A percentile compares a stretch with the other conserved stretches of the same genome.
Conservation (phyloP, 2,329 filamentous ascomycete species). For the Ophiostoma piceae region DNA sequence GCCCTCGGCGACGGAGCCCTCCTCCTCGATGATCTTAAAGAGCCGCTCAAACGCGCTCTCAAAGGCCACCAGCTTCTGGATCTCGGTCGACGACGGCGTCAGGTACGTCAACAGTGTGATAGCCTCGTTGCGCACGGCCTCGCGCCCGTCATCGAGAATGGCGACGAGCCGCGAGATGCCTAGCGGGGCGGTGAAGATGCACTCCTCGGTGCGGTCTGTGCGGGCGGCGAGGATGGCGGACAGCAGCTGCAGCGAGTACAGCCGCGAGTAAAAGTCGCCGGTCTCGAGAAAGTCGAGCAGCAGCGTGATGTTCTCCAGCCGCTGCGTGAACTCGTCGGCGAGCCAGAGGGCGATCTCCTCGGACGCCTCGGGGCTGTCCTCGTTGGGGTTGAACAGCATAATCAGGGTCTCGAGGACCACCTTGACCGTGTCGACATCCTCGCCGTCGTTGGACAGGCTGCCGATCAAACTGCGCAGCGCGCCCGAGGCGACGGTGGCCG, state of each 20-base stretch:
- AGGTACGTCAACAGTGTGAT: constrained; percentile 82
- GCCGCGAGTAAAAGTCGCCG: constrained; percentile 79
- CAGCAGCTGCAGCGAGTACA: constrained; percentile 87
- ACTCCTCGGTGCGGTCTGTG: constrained; percentile 89
- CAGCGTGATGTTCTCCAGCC: constrained; percentile 91
- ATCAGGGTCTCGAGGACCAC: constrained; percentile 90
- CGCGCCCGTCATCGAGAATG: constrained; percentile 75
- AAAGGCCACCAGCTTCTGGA: constrained; percentile 93
- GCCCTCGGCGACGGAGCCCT: constrained; percentile 77
- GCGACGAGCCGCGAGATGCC: constrained; percentile 83
- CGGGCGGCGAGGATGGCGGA: constrained; percentile 78
- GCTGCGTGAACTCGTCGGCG: constrained; percentile 95
- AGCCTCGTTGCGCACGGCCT: constrained; percentile 82
- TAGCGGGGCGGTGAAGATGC: constrained; percentile 80
- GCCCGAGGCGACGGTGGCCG: constrained; percentile 89
- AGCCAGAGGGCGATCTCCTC: constrained; percentile 95
- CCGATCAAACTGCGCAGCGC: constrained; percentile 84
- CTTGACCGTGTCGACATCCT: constrained; percentile 95
- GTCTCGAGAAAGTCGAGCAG: constrained; percentile 85
- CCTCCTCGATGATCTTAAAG: constrained; percentile 73
- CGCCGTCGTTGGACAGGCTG: constrained; percentile 77
- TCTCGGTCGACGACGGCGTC: constrained; percentile 77
- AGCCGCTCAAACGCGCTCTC: constrained; percentile 87
- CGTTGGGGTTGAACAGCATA: constrained; percentile 76
- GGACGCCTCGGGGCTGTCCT: constrained; percentile 78